These are phyloP conservation scores for Mucor irregularis DNA, from an alignment of 371 early-diverging fungal species.

Conservation along the genomic window DNA sequence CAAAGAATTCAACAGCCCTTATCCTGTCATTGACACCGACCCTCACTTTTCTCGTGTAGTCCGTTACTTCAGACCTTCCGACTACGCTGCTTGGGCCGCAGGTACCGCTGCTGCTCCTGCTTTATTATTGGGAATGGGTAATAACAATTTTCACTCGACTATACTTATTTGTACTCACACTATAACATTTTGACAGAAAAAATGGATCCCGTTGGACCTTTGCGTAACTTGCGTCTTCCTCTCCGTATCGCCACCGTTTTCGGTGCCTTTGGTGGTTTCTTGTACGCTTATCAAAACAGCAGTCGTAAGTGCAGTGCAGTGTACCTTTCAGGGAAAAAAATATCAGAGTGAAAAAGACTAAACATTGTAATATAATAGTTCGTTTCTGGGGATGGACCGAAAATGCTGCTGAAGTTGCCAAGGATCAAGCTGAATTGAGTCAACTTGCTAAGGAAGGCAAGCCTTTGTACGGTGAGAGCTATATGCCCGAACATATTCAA, in stretches of 20 bases:
- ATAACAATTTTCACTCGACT: slow-evolving; percentile 16
- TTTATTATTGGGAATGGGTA: slow-evolving; percentile 75
- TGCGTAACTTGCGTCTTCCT: slow-evolving; percentile 51
- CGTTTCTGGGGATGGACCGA: slow-evolving; percentile 96
- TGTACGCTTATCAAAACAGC: slow-evolving; percentile 66
- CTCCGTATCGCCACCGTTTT: slow-evolving; percentile 53
- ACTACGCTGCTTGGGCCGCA: slow-evolving; percentile 75
- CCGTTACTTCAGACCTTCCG: slow-evolving; percentile 85
- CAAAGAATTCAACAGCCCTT: slow-evolving; percentile 54
- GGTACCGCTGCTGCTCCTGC: slow-evolving; percentile 76
- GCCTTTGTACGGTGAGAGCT: slow-evolving; percentile 69
- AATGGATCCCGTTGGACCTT: slow-evolving; percentile 47
- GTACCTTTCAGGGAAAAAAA: background rate
- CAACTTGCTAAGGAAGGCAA: slow-evolving; percentile 69
- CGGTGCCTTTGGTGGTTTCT: slow-evolving; percentile 71
- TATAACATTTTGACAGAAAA: slow-evolving; percentile 30
- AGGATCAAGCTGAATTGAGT: slow-evolving; percentile 69
- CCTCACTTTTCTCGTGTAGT: slow-evolving; percentile 85
- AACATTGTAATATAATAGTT: slow-evolving; percentile 41
- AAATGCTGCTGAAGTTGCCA: slow-evolving; percentile 79
- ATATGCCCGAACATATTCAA: slow-evolving; percentile 64
- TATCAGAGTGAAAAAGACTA: background rate
- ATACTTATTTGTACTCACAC: too few relatives aligned
- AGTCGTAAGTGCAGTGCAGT: slow-evolving; percentile 55
- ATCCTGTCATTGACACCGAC: slow-evolving; percentile 73